phyloP scores from a whole-genome alignment of 176 grass and related monocot genomes.

The barley (Hordeum vulgare) region DNA sequence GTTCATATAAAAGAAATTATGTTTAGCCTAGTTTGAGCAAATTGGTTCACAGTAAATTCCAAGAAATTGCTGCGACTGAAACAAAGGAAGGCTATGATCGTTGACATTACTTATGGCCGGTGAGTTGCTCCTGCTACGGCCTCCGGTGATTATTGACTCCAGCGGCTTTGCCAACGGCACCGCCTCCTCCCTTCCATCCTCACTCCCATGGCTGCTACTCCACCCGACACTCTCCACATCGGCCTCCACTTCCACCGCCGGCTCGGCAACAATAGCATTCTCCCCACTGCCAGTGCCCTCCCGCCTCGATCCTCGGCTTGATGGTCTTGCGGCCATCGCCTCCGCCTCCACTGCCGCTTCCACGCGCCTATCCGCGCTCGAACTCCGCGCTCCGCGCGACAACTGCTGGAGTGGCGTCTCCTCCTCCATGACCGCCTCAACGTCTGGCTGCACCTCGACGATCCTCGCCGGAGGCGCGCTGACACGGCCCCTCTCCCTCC shows the following conservation, averaged over 20 bases:
- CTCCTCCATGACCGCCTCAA: not conserved
- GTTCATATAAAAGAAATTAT: not conserved
- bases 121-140: slow-evolving; percentile 39
- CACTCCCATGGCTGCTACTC: slow-evolving; percentile 27
- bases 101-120: slow-evolving; percentile 53
- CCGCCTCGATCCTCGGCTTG: slow-evolving; percentile 33
- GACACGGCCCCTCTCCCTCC: not conserved
- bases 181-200: slow-evolving; percentile 23
- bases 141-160: not conserved
- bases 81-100: not conserved
- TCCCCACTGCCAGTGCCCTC: not conserved
- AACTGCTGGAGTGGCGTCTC: slow-evolving; percentile 15
- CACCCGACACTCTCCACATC: slow-evolving; percentile 6
- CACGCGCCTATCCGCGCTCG: slow-evolving; percentile 15
- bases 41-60: not conserved
- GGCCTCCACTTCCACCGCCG: not conserved
- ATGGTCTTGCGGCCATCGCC: not conserved
- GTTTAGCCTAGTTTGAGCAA: not conserved
- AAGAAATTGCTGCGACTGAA: not conserved
- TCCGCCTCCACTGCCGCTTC: not conserved
- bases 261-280: not conserved
- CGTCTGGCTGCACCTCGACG: not conserved
- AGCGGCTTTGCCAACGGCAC: slow-evolving; percentile 13
- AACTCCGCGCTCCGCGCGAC: slow-evolving; percentile 11
- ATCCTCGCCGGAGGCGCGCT: not conserved